Evolutionary conservation across 2,329 filamentous ascomycete genomes (phyloP), one percentile per base, ranked within the genome.

Genomic region (Aspergillus puulaauensis): DNA sequence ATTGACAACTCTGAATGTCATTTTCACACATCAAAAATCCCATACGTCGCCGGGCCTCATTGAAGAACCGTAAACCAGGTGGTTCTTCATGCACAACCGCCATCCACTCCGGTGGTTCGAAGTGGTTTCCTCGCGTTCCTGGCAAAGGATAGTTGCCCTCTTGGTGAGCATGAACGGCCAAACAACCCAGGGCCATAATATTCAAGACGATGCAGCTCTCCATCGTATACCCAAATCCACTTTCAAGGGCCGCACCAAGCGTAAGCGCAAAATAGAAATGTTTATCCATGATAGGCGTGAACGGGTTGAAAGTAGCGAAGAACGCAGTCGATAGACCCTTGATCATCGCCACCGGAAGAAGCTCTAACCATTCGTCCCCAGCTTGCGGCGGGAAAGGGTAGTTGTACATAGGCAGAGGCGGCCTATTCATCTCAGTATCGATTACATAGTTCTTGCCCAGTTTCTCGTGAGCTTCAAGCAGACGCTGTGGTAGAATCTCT

Each of bases 251-350:
- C 3, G 74, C 66, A 11, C 77, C 76, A 5, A 83, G 74, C 0
- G 80, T 83, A 59, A 75, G 79, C 1, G 80, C 75, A 62, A 79
- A 80, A 65, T 82, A 83, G 54, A 80, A 77, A 17, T 76, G 76
- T 56, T 80, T 79, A 61, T 84, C 81, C 52, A 84, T 75, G 21
- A 82, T 76, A 0, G 82, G 82, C 15, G 78, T 82, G 27, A 75
- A 81, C 0, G 80, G 79, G 62, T 83, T 81, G 61, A 83, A 83
- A 0, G 81, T 80, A n/a, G 77, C 73, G 64, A 83, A 83, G 59
- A 82, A 83, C 0, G 79, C 79, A 68, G 82, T 79, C 8, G 79
- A 77, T n/a, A 84, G 72, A 0, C 79, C 79, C 59, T 80, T 81
- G 54, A 83, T 74, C 41, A 80, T 75, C 0, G 79, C 75, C 33